phyloP scores from a whole-genome alignment of 345 rosid genomes.

The Acer campestre region DNA sequence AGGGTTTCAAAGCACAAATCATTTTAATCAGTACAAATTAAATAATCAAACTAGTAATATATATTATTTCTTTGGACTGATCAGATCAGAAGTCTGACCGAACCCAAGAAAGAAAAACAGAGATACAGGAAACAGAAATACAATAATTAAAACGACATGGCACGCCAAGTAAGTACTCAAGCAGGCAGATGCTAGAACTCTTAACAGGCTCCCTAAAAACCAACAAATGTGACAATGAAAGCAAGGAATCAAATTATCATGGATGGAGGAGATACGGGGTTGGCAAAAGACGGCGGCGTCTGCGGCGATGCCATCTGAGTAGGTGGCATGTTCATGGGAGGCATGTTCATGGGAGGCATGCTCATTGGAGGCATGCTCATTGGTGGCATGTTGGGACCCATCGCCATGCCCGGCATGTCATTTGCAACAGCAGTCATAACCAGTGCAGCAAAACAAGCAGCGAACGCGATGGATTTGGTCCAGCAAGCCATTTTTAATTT shows the following conservation, averaged over 20 bases:
- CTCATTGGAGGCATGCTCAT: too few species aligned
- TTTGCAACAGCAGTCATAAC: constrained; percentile 13
- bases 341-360: neutral
- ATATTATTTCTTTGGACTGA: neutral
- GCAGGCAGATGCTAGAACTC: too few species aligned
- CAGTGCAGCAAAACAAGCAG: constrained; percentile 25
- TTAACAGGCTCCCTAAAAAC: constrained; percentile 3
- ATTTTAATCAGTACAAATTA: neutral
- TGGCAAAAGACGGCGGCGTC: neutral
- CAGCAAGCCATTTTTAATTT: constrained; percentile 16
- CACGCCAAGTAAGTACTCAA: neutral
- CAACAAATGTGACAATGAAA: constrained; percentile 19
- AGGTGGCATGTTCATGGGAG: constrained; percentile 34
- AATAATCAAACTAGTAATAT: neutral
- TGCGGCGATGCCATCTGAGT: neutral
- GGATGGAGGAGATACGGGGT: constrained; percentile 20
- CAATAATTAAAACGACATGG: neutral
- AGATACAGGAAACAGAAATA: neutral
- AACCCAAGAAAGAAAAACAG: neutral
- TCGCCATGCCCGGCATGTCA: constrained; percentile 1
- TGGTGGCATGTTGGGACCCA: neutral
- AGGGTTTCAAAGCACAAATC: neutral
- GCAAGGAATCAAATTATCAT: constrained; percentile 24
- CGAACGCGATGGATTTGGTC: constrained; percentile 9
- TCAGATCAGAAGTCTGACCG: too few species aligned